These are phyloP conservation scores for Hyparrhenia diplandra DNA, from an alignment of 176 grass and related monocot species.

Conservation along the genomic window DNA sequence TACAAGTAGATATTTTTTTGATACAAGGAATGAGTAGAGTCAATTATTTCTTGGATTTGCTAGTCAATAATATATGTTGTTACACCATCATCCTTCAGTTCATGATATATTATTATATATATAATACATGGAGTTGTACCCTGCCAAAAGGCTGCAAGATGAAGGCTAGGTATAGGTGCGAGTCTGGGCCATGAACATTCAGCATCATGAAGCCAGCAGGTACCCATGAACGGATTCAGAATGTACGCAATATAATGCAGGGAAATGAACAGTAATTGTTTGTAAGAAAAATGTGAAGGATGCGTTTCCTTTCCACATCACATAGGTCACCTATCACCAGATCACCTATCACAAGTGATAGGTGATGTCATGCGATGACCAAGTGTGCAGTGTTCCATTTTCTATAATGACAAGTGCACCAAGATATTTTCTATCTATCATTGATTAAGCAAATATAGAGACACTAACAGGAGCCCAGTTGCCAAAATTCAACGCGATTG, in stretches of 20 bases:
- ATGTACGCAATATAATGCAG: not conserved
- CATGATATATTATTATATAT: no score
- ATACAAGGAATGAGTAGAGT: not conserved
- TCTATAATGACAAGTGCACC: not conserved
- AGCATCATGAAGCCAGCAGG: not conserved
- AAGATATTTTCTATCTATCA: not conserved
- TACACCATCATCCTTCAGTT: no score
- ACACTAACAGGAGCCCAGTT: not conserved
- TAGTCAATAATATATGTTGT: not conserved
- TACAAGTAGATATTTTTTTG: not conserved
- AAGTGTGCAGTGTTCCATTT: not conserved
- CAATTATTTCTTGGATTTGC: not conserved
- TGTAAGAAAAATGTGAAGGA: not conserved
- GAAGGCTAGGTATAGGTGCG: not conserved
- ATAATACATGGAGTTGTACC: no score
- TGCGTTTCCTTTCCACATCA: not conserved
- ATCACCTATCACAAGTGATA: not conserved
- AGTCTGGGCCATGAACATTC: not conserved
- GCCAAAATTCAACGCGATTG: not conserved
- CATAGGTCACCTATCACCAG: not conserved
- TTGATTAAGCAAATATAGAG: not conserved
- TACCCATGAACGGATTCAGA: not conserved
- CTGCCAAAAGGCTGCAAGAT: no score
- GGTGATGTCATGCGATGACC: not conserved
- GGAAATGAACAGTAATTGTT: not conserved